Evolutionary conservation across 179 eudicot genomes (phyloP), one percentile per base, ranked within the genome.

Genomic region (Heliamphora pulchella): DNA sequence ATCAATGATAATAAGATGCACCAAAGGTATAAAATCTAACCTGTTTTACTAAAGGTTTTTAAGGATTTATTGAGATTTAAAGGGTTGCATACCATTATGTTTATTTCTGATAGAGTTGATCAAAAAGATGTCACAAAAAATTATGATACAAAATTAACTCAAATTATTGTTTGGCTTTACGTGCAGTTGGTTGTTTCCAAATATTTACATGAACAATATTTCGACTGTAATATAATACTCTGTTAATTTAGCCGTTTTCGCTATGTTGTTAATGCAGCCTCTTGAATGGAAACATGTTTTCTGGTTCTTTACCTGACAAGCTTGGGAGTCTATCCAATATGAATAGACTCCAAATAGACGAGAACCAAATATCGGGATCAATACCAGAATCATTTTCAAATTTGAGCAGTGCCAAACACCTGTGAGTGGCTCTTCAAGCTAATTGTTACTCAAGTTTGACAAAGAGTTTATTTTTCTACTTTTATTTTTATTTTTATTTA

Each of bases 231-330:
- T 67, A 8, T 41, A 22, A 14, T 67, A 6, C 1, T 61, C n/a
- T 75, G 54, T 70, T 71, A 54, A 50, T 57, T 58, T 79, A 48
- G 66, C 44, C 50, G 61, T 8, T 65, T 2, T 4, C 58, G 47
- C 31, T 59, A 66, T 68, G 3, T 39, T 53, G 17, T 79, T 71
- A 71, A 18, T 78, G 74, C 86, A 93, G 96, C 89, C 93, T 93
- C 71, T 86, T 93, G 85, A 93, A 89, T 79, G 97, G 97, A 81
- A 93, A 93, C 81, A 84, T 83, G 71, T 75, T 93, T 71, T 82
- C 94, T n/a, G 96, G 97, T 43, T 79, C 87, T 18, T 84, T 93
- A 71, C 97, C 96, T 47, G 90, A 82, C 48, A 91, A 90, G 87
- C 90, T 93, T 59, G 96, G 97, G 47, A 83, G 86, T 85, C 93